Percentiles rank a stretch among this genome's conserved stretches.
These are phyloP conservation scores for Acanthamoeba triangularis DNA, from an alignment of 208 protist genomes.

Conservation along the genomic window DNA sequence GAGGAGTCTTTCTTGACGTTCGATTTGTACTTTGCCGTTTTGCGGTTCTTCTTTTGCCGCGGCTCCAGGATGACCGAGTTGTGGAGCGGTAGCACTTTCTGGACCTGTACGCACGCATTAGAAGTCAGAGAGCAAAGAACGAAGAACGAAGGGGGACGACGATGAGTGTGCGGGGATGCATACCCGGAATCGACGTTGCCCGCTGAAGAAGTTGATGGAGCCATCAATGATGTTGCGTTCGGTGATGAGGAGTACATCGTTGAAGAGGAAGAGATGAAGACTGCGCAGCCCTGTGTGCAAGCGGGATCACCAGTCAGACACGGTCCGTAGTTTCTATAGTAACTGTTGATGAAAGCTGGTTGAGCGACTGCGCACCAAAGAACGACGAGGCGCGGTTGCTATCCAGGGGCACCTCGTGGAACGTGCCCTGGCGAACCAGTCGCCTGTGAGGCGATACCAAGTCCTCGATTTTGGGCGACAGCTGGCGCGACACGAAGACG, in stretches of 20 bases:
- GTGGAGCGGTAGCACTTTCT: not conserved
- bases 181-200: conserved; percentile 21
- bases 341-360: not conserved
- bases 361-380: not conserved
- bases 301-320: too few relatives aligned
- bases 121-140: not conserved
- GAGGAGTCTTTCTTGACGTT: not conserved
- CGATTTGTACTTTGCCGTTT: not conserved
- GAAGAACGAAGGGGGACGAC: too few relatives aligned
- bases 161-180: not conserved
- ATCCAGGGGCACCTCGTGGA: conserved; percentile 10
- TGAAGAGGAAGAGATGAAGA: conserved; percentile 44
- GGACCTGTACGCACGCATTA: not conserved
- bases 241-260: conserved; percentile 49
- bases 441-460: not conserved
- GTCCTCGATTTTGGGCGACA: conserved; percentile 47
- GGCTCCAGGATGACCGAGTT: conserved; percentile 13
- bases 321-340: too few relatives aligned
- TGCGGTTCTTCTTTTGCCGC: not conserved
- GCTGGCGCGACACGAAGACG: not conserved
- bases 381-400: not conserved
- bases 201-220: conserved; percentile 51
- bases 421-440: conserved; percentile 1
- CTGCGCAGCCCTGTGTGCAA: not conserved
- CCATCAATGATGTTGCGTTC: conserved; percentile 47